Evolutionary conservation across 345 rosid species (phyloP), one percentile per base, ranked within the genome.

Genomic region (Sonneratia caseolaris): DNA sequence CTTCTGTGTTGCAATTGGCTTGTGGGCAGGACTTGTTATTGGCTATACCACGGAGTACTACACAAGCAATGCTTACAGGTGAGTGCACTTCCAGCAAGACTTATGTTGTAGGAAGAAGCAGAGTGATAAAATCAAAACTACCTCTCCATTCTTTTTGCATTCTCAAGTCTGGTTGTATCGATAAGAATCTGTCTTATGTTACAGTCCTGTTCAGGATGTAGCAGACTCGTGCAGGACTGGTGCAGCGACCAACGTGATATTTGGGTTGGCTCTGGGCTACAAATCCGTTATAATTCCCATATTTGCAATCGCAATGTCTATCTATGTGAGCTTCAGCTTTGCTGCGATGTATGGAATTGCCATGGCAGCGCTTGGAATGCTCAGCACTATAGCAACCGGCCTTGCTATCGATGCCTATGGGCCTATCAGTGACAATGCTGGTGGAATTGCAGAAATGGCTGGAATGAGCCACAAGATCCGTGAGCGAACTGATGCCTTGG

Each of bases 271-370:
- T 75, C 74, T 88, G 51, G 92, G 92, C 62, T 81, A 87, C 82
- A 85, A 87, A 77, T 87, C 87, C 0, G 91, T 85, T 84, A 85
- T 85, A 70, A 71, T 88, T 71, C 92, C 89, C 40, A 82, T 88
- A 72, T 88, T 88, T 42, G 82, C 89, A 53, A 88, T 86, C 43
- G 90, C 90, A 10, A 15, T 80, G 66, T 82, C 89, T 13, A 81
- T 81, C 37, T 88, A 81, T 38, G 89, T 80, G 56, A 88, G 93
- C 86, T 88, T 88, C 68, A 88, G 88, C 81, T 68, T 86, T 76
- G 93, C 86, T 43, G 89, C 88, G 11, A 88, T 88, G 93, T 86
- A 88, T 53, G 93, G 93, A 53, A 85, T 88, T 38, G 86, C 89
- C 0, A 79, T 88, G 75, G 80, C 90, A 72, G 89, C 90, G 22